These are phyloP conservation scores for Polyplosphaeria fusca DNA, from an alignment of 495 filamentous ascomycete species.

Conservation along the genomic window DNA sequence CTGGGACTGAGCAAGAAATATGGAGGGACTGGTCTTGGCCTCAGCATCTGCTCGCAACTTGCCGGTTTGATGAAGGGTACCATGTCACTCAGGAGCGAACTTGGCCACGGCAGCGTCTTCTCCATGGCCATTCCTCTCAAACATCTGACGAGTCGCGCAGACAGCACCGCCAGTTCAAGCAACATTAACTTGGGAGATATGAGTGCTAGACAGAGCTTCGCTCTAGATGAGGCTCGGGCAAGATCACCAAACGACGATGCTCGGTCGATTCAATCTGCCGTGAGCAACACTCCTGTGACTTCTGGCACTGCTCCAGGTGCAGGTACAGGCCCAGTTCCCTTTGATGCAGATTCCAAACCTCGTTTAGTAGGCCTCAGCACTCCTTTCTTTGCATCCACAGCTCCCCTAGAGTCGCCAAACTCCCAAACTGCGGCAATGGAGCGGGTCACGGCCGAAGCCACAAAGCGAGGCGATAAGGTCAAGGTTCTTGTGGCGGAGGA, in stretches of 20 bases:
- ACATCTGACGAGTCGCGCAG: constrained; percentile 63
- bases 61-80: constrained; percentile 77
- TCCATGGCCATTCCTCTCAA: constrained; percentile 80
- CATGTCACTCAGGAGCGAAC: constrained; percentile 68
- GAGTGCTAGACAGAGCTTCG: constrained; percentile 33
- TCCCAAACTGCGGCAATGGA: constrained; percentile 54
- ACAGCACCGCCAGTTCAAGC: constrained; percentile 50
- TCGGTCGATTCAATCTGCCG: constrained; percentile 32
- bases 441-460: constrained; percentile 45
- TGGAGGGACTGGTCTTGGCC: constrained; percentile 84
- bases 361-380: constrained; percentile 79
- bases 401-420: constrained; percentile 44
- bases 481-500: constrained; percentile 91
- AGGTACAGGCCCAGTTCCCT: constrained; percentile 34
- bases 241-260: constrained; percentile 19
- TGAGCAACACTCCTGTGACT: constrained; percentile 8
- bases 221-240: constrained; percentile 16
- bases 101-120: constrained; percentile 75
- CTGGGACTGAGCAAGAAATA: constrained; percentile 83
- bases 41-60: constrained; percentile 85
- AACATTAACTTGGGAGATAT: constrained; percentile 23
- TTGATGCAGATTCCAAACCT: constrained; percentile 58
- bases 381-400: constrained; percentile 73
- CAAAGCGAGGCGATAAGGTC: constrained; percentile 57
- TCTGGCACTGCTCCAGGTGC: neutral